Evolutionary conservation across 495 filamentous ascomycete genomes (phyloP), one percentile per base, ranked within the genome.

Genomic region (Xylaria bambusicola): DNA sequence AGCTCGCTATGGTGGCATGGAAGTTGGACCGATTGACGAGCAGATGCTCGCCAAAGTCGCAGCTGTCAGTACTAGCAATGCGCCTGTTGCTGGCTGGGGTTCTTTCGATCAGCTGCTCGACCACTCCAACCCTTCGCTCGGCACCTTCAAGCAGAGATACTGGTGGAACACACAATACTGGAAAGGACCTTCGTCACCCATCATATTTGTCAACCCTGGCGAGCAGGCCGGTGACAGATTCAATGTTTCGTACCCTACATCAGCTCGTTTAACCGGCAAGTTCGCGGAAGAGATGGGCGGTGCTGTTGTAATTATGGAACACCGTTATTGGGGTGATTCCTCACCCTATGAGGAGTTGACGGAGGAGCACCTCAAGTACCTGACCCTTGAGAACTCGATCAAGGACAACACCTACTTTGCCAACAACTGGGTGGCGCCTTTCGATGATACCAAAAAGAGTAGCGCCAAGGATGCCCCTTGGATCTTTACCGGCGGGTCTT

Each of bases 351-450:
- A 73, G 13, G 67, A 72, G 17, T 69, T 88, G 52, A 83, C 77
- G 0, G 71, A 80, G 8, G 70, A 85, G 58, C 86, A 82, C 18
- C 68, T 89, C 66, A 76, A 83, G 65, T 77, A 85, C 42, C 75
- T 88, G 56, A 90, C 86, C 4, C 74, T 89, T 33, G 73, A 84
- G 45, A 81, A 90, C 61, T 75, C 82, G 6, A 79, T 89, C 63
- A 75, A 80, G 18, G 87, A 90, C 60, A 72, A 86, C 20, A 78
- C 75, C 24, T 77, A 87, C 71, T 87, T 90, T 69, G 85, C 86
- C 17, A 77, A 80, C 56, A 83, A 77, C 56, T 80, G 82, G 27
- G 66, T 75, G 2, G 73, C 84, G 26, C 81, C 84, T 0, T 90
- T 88, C 62, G 86, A 87, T 55, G 69, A 59, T 0, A 75, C 74